These are phyloP conservation scores for Fusarium sp. DNA, from an alignment of 2,329 filamentous ascomycete species.

Conservation along the genomic window DNA sequence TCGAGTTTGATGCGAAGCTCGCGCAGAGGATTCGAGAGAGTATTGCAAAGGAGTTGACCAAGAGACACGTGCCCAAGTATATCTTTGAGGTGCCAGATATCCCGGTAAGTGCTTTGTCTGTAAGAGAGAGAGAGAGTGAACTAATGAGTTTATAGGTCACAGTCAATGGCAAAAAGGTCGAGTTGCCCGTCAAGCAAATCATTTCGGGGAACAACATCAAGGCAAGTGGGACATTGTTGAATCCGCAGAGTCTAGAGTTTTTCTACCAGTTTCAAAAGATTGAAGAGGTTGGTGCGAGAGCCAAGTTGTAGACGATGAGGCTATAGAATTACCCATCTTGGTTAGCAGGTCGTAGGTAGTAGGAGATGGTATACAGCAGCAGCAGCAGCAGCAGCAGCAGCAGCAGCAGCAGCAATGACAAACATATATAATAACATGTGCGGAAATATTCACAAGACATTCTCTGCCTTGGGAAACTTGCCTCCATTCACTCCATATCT, in stretches of 20 bases:
- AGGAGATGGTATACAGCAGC: too few relatives aligned
- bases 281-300: conserved; percentile 45
- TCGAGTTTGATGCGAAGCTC: conserved; percentile 62
- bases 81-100: conserved; percentile 84
- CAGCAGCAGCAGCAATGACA: too few relatives aligned
- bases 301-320: conserved; percentile 44
- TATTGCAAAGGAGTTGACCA: conserved; percentile 72
- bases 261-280: conserved; percentile 75
- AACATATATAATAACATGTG: too few relatives aligned
- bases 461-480: conserved; percentile 48
- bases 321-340: too few relatives aligned
- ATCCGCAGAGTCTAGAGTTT: conserved; percentile 77
- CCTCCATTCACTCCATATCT: conserved; percentile 58
- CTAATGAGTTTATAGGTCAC: conserved; percentile 66
- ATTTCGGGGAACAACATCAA: conserved; percentile 78
- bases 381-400: too few relatives aligned
- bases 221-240: conserved; percentile 78
- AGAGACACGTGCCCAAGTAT: conserved; percentile 79
- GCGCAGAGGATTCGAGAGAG: conserved; percentile 68
- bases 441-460: conserved; percentile 8
- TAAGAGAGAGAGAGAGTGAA: background rate
- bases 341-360: too few relatives aligned
- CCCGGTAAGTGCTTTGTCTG: conserved; percentile 64
- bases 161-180: conserved; percentile 86
- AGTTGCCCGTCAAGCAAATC: conserved; percentile 85